Conservation (phyloP, 2,329 filamentous ascomycete genomes). For the Diplocarpon mali region DNA sequence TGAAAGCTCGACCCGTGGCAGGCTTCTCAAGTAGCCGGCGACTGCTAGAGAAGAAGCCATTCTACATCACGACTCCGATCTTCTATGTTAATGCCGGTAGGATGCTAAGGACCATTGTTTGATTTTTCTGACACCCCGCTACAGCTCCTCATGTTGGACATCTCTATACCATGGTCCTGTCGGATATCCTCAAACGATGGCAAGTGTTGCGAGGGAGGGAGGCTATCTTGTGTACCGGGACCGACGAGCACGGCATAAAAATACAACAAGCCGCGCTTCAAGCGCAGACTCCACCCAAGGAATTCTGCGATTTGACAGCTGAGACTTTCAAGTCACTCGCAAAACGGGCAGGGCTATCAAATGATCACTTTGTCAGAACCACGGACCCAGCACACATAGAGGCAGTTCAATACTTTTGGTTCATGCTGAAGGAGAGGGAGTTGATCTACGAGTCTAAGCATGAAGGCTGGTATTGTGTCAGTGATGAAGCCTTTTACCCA, state of each 20-base stretch:
- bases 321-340: conserved; percentile 71
- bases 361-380: conserved; percentile 87
- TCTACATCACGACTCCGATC: conserved; percentile 92
- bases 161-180: conserved; percentile 82
- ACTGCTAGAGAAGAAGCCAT: conserved; percentile 67
- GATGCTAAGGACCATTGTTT: not conserved
- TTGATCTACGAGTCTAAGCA: conserved; percentile 80
- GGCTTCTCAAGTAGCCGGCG: conserved; percentile 14
- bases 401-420: conserved; percentile 85
- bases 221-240: conserved; percentile 77
- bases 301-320: conserved; percentile 82
- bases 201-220: conserved; percentile 60
- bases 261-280: conserved; percentile 75
- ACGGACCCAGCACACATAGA: conserved; percentile 73
- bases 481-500: conserved; percentile 94
- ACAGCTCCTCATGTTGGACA: conserved; percentile 88
- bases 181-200: conserved; percentile 90
- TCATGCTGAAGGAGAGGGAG: conserved; percentile 60
- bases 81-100: conserved; percentile 96
- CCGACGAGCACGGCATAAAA: conserved; percentile 97
- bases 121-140: conserved; percentile 7
- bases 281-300: conserved; percentile 59
- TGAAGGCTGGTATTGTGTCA: conserved; percentile 92
- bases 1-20: conserved; percentile 1
- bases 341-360: conserved; percentile 52